Evolutionary conservation across 2,329 filamentous ascomycete species (phyloP), one percentile per base, ranked within the genome.

Genomic region (Stachybotrys echinatus): DNA sequence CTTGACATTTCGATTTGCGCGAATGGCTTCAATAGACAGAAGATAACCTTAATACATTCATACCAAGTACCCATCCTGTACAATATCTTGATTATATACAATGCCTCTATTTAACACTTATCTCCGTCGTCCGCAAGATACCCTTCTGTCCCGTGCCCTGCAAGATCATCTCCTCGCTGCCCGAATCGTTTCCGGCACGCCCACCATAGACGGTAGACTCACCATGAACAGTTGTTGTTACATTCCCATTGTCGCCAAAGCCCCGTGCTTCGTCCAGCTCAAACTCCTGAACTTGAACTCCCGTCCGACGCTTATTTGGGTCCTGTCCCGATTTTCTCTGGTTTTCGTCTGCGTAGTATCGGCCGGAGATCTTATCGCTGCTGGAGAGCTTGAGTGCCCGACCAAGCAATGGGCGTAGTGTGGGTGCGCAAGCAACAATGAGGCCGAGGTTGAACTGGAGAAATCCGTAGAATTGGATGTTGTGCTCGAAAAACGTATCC

Each of bases 361-460:
- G 19, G 23, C n/a, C 42, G 23, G 14, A 20, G 23, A 44, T 37
- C 18, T 37, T 37, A 14, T 49, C 23, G 23, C 23, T n/a, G 23
- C 31, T 40, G 5, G 47, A 43, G 21, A 49, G 23, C 3, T 49
- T 44, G 40, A 49, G 48, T 27, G 23, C 48, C n/a, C 55, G 50
- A 48, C 56, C 49, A 17, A 69, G 58, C 2, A 70, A 55, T 2
- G 68, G 66, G 42, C 65, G 65, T 17, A 72, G 54, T 4, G 65
- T 61, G 6, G 69, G 67, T 7, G 69, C 60, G 42, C 66, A 71
- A 31, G 62, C 65, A 2, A 67, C 68, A 17, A 69, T 58, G 23
- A 72, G 67, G 7, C 66, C 66, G 8, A 69, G 54, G 42, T 66
- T 66, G 48, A 69, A 58, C 54, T 73, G 68, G 46, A 49, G 19